A percentile compares a stretch with the other conserved stretches of the same genome.
These are phyloP conservation scores for Pseudogymnoascus sp. DNA, from an alignment of 2,329 filamentous ascomycete species.

Conservation along the genomic window DNA sequence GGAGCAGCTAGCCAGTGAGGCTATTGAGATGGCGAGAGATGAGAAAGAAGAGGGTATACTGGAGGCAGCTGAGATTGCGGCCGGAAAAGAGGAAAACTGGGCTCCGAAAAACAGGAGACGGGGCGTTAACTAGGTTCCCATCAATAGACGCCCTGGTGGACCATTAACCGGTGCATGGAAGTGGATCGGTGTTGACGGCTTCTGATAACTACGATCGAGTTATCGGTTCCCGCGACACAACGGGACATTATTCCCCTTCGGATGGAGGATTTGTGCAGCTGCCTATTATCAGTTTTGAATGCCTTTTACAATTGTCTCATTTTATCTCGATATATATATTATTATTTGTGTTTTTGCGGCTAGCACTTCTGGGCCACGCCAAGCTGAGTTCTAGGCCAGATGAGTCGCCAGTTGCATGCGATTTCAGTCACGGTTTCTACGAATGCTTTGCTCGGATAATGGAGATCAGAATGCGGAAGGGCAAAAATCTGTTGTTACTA, in stretches of 20 bases:
- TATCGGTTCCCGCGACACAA: too few relatives aligned
- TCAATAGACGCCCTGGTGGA: neutral
- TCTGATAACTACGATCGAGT: neutral
- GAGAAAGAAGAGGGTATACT: neutral
- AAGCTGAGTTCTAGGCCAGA: neutral
- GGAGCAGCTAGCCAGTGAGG: neutral
- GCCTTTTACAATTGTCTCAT: neutral
- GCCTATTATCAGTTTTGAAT: too few relatives aligned
- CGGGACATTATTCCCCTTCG: too few relatives aligned
- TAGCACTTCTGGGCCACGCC: neutral
- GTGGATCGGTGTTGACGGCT: neutral
- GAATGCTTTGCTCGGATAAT: neutral
- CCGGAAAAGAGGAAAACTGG: neutral
- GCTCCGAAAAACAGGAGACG: neutral
- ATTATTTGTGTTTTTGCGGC: neutral
- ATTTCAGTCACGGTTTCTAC: neutral
- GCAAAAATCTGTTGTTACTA: conserved; percentile 2
- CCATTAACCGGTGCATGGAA: neutral
- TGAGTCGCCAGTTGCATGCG: neutral
- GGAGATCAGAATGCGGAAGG: neutral
- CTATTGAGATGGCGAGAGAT: neutral
- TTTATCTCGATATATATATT: too few relatives aligned
- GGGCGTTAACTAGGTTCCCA: neutral
- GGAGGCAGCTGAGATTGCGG: neutral
- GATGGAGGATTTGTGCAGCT: too few relatives aligned